Conservation (phyloP, 2,329 filamentous ascomycete genomes). For the Seiridium unicorne region DNA sequence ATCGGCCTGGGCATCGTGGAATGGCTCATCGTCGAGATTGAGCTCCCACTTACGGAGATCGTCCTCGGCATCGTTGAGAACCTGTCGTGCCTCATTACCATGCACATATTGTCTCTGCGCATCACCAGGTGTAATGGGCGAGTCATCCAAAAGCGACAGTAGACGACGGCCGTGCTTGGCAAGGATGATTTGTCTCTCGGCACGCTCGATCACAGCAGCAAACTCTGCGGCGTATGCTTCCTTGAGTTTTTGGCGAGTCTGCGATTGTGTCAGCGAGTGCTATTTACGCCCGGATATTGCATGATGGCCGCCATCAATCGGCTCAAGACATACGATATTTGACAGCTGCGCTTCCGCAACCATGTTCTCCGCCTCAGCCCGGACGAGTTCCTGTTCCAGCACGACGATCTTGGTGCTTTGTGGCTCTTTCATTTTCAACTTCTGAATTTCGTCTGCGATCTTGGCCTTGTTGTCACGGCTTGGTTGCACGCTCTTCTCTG, state of each 20-base stretch:
- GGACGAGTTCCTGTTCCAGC: constrained; percentile 93
- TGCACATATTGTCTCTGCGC: constrained; percentile 66
- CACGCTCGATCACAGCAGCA: constrained; percentile 87
- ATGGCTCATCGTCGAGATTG: constrained; percentile 32
- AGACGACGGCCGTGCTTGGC: constrained; percentile 87
- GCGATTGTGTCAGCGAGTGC: background rate
- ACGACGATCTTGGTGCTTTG: constrained; percentile 77
- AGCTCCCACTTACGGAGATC: constrained; percentile 76
- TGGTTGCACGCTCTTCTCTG: constrained; percentile 92
- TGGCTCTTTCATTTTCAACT: constrained; percentile 89
- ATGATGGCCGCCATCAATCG: background rate
- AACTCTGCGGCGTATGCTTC: constrained; percentile 90
- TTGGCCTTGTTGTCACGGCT: constrained; percentile 83
- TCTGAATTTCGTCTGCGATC: constrained; percentile 88
- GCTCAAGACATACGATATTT: constrained; percentile 72
- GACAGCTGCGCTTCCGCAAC: constrained; percentile 96
- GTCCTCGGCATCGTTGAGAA: constrained; percentile 89
- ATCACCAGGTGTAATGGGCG: constrained; percentile 85
- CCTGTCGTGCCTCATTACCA: constrained; percentile 69
- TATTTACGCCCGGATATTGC: background rate
- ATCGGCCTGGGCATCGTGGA: background rate
- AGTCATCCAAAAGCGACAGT: constrained; percentile 83
- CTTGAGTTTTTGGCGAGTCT: constrained; percentile 95
- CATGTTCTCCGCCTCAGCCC: constrained; percentile 91
- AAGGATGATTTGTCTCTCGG: constrained; percentile 94